Conservation (phyloP, 495 filamentous ascomycete species). For the Rostrohypoxylon terebratum region DNA sequence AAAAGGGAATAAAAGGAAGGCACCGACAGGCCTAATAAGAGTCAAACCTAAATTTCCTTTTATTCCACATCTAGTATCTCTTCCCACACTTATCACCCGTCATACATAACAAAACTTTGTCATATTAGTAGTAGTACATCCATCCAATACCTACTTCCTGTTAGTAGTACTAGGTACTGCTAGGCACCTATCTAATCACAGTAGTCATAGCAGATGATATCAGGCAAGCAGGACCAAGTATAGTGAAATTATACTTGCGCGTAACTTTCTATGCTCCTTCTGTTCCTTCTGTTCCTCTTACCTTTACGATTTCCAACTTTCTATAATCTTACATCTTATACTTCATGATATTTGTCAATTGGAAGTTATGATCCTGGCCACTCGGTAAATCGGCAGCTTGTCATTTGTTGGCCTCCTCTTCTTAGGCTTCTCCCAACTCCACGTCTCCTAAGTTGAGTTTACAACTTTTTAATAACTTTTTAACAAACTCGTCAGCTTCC, state of each 20-base stretch:
- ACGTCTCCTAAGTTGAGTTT: neutral
- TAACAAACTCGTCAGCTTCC: neutral
- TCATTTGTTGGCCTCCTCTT: conserved; percentile 6
- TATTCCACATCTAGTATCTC: too few relatives aligned
- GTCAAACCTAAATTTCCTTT: too few relatives aligned
- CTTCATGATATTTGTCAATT: conserved; percentile 9
- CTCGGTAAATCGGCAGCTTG: conserved; percentile 39
- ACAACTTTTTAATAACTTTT: neutral
- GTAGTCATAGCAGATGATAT: neutral
- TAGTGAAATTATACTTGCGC: conserved; percentile 2
- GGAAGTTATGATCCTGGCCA: conserved; percentile 24
- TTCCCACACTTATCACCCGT: conserved; percentile 4
- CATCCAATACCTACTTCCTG: too few relatives aligned
- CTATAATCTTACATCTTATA: neutral
- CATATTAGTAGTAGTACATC: too few relatives aligned
- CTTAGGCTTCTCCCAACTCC: neutral
- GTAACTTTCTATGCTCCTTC: neutral
- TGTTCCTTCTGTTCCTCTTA: neutral
- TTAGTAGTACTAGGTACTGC: neutral
- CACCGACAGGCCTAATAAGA: too few relatives aligned
- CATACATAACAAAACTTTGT: conserved; percentile 14
- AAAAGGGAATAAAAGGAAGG: too few relatives aligned
- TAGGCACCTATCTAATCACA: neutral
- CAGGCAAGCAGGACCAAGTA: neutral
- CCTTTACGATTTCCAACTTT: neutral